phyloP scores from a whole-genome alignment of 495 filamentous ascomycete genomes.

The Aspergillus campestris region DNA sequence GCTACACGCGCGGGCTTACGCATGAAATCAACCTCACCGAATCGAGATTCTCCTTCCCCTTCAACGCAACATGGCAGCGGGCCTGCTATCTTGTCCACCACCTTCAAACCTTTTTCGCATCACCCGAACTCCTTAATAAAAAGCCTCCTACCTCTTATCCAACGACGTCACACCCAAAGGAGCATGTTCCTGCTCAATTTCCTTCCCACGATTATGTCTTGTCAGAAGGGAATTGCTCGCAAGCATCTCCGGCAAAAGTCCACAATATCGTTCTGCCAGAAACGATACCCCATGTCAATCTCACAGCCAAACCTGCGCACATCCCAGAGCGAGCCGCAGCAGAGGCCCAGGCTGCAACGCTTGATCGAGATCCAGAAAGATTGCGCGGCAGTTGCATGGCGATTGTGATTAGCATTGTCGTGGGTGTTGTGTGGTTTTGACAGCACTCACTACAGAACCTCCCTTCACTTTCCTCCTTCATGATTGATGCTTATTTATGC shows the following conservation, averaged over 20 bases:
- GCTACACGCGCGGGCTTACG: neutral
- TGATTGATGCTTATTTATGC: too few species aligned
- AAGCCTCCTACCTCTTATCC: neutral
- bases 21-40: neutral
- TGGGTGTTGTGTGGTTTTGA: slow-evolving; percentile 37
- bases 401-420: slow-evolving; percentile 33
- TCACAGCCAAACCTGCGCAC: neutral
- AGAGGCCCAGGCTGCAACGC: slow-evolving; percentile 19
- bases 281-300: neutral
- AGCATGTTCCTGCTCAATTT: too few species aligned
- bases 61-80: slow-evolving; percentile 26
- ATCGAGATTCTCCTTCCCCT: slow-evolving; percentile 3
- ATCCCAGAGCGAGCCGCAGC: slow-evolving; percentile 10
- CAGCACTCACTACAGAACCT: too few species aligned
- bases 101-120: slow-evolving; percentile 4
- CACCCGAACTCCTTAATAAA: neutral
- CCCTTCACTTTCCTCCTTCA: too few species aligned
- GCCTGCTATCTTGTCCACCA: slow-evolving; percentile 19
- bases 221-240: too few species aligned
- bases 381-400: slow-evolving; percentile 36
- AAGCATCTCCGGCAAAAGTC: neutral
- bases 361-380: slow-evolving; percentile 20
- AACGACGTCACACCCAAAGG: too few species aligned
- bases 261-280: neutral
- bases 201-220: too few species aligned